These are phyloP conservation scores for Escovopsis sp. DNA, from an alignment of 2,329 filamentous ascomycete species.

Conservation along the genomic window DNA sequence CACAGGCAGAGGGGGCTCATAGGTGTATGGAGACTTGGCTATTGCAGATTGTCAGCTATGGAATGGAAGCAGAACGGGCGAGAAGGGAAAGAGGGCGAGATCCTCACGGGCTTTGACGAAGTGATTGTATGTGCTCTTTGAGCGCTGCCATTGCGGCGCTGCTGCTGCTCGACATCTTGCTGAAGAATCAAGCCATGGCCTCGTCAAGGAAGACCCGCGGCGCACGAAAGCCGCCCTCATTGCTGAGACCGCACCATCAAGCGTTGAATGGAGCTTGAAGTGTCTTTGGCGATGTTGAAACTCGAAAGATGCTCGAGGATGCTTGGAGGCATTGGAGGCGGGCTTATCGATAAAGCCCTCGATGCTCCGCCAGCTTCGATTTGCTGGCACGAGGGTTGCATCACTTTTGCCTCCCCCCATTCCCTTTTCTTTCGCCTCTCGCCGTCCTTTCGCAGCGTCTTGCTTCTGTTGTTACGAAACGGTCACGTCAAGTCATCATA, in stretches of 20 bases:
- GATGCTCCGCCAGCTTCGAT: neutral
- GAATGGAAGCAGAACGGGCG: neutral
- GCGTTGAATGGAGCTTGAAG: neutral
- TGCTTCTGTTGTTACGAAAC: too few relatives aligned
- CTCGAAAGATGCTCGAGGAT: neutral
- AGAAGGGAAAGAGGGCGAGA: neutral
- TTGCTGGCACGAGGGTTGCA: too few relatives aligned
- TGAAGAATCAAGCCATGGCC: slow-evolving; percentile 1
- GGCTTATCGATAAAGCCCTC: slow-evolving; percentile 7
- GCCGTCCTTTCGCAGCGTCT: neutral
- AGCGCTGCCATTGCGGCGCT: slow-evolving; percentile 12
- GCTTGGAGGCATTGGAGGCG: slow-evolving; percentile 1
- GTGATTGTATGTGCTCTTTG: slow-evolving; percentile 20
- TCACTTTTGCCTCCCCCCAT: too few relatives aligned
- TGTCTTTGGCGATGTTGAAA: neutral
- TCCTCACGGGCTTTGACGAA: slow-evolving; percentile 19
- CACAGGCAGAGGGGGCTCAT: slow-evolving; percentile 6
- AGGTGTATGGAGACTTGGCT: slow-evolving; percentile 6
- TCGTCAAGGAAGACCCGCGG: slow-evolving; percentile 5
- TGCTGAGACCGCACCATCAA: slow-evolving; percentile 12
- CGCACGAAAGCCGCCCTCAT: slow-evolving; percentile 20
- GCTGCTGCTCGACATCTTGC: slow-evolving; percentile 2
- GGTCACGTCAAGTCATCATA: slow-evolving; percentile 10
- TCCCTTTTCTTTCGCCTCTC: too few relatives aligned
- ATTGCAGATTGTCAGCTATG: neutral